Base-by-base conservation (phyloP, 768 basidiomycete species). In the Rhizopogon vulgaris region DNA sequence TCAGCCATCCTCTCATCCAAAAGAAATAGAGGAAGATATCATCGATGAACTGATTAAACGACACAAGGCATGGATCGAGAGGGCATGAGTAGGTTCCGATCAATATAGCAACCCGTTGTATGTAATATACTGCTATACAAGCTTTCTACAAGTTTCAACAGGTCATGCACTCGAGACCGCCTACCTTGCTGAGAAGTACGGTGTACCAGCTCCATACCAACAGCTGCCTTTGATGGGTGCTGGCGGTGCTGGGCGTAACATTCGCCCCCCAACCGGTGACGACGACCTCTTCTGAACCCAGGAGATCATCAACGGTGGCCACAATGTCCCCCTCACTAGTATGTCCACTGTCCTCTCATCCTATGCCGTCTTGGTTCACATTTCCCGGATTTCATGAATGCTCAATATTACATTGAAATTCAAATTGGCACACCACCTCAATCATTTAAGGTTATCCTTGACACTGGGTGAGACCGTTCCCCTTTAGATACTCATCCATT, bases 1-100 rank as follows among this genome's bases (percentile, higher is more conserved):
- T 10, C 63, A 66, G 37, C 60, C 71, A 1, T 64, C 69, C 10
- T 61, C 68, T 1, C 27, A 64, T 27, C 64, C 60, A 30, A 84
- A 84, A 54, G 95, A 99, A 71, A 98, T 99, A 36, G 95, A 99
- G 67, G 89, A 94, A 61, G 83, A 92, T 51, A 97, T 98, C 55
- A 73, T 98, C 1, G 67, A 63, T 2, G 87, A 90, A 62, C 71
- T 98, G 45, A 79, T 90, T 5, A 72, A 68, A 58, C 76, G 87
- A 56, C 95, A 99, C 69, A 70, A 73, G 4, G 67, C 61, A 27
- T 97, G 94, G 91, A 79, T 87, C 38, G 66, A 51, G 15, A 30
- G 45, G 7, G 28, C 48, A 27, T 41, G 25, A 45, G 12, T 7
- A 22, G 3, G 6, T 38, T 27, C 18, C 7, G 36, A 25, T 22